Percentiles rank a stretch among this genome's conserved stretches.
Evolutionary conservation across 257 asterid species (phyloP).

Genomic region (Primulina eburnea): DNA sequence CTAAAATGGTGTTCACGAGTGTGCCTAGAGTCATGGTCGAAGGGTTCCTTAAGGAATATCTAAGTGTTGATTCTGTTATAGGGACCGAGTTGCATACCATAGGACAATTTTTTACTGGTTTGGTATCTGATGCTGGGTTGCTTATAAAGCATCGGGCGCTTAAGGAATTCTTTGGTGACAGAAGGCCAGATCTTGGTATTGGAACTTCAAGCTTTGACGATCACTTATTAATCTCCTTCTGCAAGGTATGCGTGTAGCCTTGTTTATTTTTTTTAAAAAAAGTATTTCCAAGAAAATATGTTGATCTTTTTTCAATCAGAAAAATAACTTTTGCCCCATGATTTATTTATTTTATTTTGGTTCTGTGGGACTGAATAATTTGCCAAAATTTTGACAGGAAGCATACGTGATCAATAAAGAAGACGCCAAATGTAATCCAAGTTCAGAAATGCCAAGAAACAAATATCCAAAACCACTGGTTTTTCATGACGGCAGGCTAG

Average conservation of each 20-base stretch:
- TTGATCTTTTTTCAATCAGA: too few relatives aligned
- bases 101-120: slow-evolving; percentile 65
- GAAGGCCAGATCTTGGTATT: slow-evolving; percentile 61
- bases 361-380: too few relatives aligned
- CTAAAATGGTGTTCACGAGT: slow-evolving; percentile 43
- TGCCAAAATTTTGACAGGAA: slow-evolving; percentile 45
- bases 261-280: too few relatives aligned
- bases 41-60: slow-evolving; percentile 66
- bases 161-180: slow-evolving; percentile 54
- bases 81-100: slow-evolving; percentile 66
- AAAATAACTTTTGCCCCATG: too few relatives aligned
- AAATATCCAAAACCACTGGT: slow-evolving; percentile 79
- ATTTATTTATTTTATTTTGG: too few relatives aligned
- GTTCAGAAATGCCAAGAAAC: slow-evolving; percentile 44
- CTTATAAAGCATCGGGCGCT: slow-evolving; percentile 62
- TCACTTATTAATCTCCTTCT: slow-evolving; percentile 52
- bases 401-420: slow-evolving; percentile 56
- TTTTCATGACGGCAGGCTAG: slow-evolving; percentile 88
- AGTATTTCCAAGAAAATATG: not conserved
- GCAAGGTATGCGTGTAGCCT: slow-evolving; percentile 57
- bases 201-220: slow-evolving; percentile 55
- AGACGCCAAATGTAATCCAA: slow-evolving; percentile 32
- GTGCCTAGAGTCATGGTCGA: slow-evolving; percentile 88
- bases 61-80: slow-evolving; percentile 48
- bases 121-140: slow-evolving; percentile 46